Base-by-base conservation (phyloP, 306 rosid species). In the Acacia confusa region DNA sequence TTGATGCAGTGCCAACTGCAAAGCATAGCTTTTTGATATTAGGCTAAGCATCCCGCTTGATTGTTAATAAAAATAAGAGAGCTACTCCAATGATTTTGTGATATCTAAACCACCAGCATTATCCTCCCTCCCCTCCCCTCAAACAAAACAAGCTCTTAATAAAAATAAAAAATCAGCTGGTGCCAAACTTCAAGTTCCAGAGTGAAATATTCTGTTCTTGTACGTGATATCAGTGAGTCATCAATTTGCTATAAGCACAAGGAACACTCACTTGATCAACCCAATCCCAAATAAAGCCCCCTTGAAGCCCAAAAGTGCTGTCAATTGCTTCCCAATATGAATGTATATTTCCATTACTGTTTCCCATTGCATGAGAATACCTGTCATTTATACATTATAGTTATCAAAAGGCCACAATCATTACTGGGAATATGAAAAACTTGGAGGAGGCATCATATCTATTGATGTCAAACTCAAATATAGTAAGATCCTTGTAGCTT, bases 211-310 rank as follows among this genome's bases (percentile, higher is more conserved):
- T 55, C 12, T 69, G 41, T 36, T 52, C 32, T 15, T 41, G 27
- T 34, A 71, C 44, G 17, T 44, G 45, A 72, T 81, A 60, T 64
- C 68, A 63, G 78, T 50, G 25, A 68, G 48, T 72, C 70, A 74
- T 80, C n/a, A 38, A 80, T 43, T 65, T 68, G 14, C 58, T 73
- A 55, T 55, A 50, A 80, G 60, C 80, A 53, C 34, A 63, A 41
- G 44, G 78, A 78, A 77, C 19, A 67, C 50, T 75, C 24, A 88
- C 99, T 88, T 95, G 97, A 87, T 95, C 98, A 85, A 90, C 99
- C 99, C 99, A 95, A 7, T 95, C 99, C 99, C 99, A 95, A 85
- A 95, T 93, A 85, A 95, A 95, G 81, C 99, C 99, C 60, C 99
- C 99, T 87, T 95, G 99, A 64, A 95, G 98, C 81, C 99, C 99